Base-by-base conservation (phyloP, 2,329 filamentous ascomycete species). In the Penicillium sclerotigenum region DNA sequence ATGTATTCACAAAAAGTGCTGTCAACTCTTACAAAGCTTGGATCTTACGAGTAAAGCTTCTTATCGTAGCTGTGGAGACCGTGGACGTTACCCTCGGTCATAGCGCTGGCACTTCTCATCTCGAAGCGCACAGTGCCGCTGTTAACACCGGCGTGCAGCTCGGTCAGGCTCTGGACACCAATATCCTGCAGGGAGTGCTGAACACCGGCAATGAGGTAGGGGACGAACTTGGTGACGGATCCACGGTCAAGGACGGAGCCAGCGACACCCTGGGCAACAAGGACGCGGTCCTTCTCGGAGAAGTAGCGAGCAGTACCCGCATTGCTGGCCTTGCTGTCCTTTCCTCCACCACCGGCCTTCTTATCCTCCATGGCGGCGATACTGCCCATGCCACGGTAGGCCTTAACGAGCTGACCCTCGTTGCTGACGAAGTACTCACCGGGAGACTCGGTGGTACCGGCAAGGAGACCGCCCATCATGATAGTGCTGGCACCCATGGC, bases 341-440 rank as follows among this genome's bases (percentile, higher is more conserved):
- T 89, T 69, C 80, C 79, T 64, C 87, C 88, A 57, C 77, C 82
- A 53, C 89, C 91, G 11, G 92, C 91, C 83, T 96, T 96, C 85
- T 94, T 96, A 79, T 97, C 93, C 79, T 97, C 92, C 94, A 99
- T 99, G 65, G 94, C 94, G 70, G 97, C 94, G 73, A 99, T 99
- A 77, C 88, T 92, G 65, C 94, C 94, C 94, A 99, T 99, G 58
- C 94, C 94, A 77, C 94, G 90, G 83, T 99, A 99, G 38, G 94
- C 92, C 84, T 99, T 99, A 77, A 99, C 93, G 52, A 99, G 87
- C 83, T 97, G 95, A 63, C 94, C 94, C 78, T 97, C 93, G 59
- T 90, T 88, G 71, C 90, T 96, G 66, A 99, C 91, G 71, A 96
- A 97, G 65, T 95, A 97, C 64, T 93, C 92, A 63, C 94, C 95